These are phyloP conservation scores for Solanum infundibuliforme DNA, from an alignment of 257 asterid genomes.

Conservation along the genomic window DNA sequence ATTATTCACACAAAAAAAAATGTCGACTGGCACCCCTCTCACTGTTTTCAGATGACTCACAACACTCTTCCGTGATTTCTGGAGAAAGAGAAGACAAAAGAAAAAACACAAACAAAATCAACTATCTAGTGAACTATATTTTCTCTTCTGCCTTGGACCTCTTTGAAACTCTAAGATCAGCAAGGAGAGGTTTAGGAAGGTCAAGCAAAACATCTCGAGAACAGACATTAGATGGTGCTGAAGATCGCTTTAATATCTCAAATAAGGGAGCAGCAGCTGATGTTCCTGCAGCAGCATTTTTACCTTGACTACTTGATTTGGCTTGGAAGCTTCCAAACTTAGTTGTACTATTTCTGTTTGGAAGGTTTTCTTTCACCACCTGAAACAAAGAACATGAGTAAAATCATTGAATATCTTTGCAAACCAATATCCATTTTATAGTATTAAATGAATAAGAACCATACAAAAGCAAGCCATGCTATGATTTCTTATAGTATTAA, in stretches of 20 bases:
- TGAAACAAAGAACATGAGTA: constrained; percentile 3
- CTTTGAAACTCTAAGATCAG: constrained; percentile 51
- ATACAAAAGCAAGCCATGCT: neutral
- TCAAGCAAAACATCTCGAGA: constrained; percentile 29
- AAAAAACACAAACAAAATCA: neutral
- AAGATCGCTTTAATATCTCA: constrained; percentile 57
- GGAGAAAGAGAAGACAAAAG: neutral
- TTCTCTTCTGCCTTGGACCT: constrained; percentile 39
- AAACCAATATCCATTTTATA: neutral
- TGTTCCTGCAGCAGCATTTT: neutral
- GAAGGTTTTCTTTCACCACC: constrained; percentile 13
- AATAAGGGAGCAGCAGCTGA: constrained; percentile 31
- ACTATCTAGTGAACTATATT: constrained; percentile 1
- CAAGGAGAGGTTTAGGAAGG: constrained; percentile 40
- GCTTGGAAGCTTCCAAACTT: constrained; percentile 11
- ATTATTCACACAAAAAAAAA: neutral
- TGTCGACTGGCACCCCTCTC: neutral
- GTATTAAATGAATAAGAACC: neutral
- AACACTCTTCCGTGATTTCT: neutral
- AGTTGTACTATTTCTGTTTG: constrained; percentile 4
- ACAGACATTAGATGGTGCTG: constrained; percentile 18
- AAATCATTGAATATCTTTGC: neutral
- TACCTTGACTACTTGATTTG: constrained; percentile 11
- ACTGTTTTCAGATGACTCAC: neutral
- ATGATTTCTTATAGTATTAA: neutral